phyloP scores from a whole-genome alignment of 1,284 basidiomycete species.

The Coniferiporia sulphurascens region DNA sequence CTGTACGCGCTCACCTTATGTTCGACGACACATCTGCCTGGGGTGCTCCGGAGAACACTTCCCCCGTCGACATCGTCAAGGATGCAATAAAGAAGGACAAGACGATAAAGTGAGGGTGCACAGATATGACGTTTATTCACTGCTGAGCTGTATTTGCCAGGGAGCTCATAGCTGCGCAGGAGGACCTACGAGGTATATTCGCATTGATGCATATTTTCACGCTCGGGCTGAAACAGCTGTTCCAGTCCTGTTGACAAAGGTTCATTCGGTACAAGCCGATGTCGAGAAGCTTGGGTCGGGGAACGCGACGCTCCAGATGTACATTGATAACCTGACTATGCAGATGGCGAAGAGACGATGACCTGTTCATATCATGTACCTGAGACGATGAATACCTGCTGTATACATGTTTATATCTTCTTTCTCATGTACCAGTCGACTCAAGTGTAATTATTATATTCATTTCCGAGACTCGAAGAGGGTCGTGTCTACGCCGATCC shows the following conservation, averaged over 20 bases:
- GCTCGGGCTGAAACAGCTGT: neutral
- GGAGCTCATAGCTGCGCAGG: slow-evolving; percentile 67
- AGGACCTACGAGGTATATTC: slow-evolving; percentile 63
- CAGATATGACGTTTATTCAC: neutral
- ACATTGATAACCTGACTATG: slow-evolving; percentile 82
- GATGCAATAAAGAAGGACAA: slow-evolving; percentile 71
- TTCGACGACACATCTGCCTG: slow-evolving; percentile 60
- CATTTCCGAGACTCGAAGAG: too few species aligned
- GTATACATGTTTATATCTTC: too few species aligned
- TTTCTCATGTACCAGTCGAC: too few species aligned
- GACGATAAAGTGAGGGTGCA: slow-evolving; percentile 45
- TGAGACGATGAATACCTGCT: too few species aligned
- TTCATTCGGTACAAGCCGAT: slow-evolving; percentile 66
- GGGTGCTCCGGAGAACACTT: slow-evolving; percentile 43
- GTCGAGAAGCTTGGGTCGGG: slow-evolving; percentile 72
- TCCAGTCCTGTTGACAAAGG: slow-evolving; percentile 61
- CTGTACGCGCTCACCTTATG: slow-evolving; percentile 42
- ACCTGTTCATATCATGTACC: slow-evolving; percentile 16
- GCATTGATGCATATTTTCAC: neutral
- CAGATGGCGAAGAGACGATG: slow-evolving; percentile 75
- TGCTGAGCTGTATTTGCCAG: slow-evolving; percentile 32
- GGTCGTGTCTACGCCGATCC: too few species aligned
- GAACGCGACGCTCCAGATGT: slow-evolving; percentile 81
- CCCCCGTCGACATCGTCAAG: slow-evolving; percentile 58
- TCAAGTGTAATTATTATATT: too few species aligned